Evolutionary conservation across 148 eudicot species (phyloP).

Genomic region (Chenopodium album): DNA sequence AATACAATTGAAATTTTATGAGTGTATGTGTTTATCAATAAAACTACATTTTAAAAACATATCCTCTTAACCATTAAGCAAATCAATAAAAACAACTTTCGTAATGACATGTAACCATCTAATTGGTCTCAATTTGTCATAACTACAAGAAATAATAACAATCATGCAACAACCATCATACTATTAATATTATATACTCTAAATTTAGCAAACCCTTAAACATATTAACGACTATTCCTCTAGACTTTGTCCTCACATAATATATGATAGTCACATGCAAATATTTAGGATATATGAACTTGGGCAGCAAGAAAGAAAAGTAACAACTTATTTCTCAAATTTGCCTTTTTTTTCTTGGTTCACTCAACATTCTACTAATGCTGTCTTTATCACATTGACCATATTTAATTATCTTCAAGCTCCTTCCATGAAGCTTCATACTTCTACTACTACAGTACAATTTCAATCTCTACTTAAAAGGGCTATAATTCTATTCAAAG

Average conservation of each 20-base stretch:
- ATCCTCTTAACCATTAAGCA: no score
- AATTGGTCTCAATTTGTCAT: constrained; percentile 21
- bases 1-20: no score
- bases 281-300: background rate
- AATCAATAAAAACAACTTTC: background rate
- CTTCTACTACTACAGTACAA: background rate
- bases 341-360: constrained; percentile 1
- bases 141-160: background rate
- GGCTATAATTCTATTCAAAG: background rate
- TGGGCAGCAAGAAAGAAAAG: constrained; percentile 21
- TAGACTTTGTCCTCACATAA: constrained; percentile 13
- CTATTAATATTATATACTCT: background rate
- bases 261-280: background rate
- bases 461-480: constrained; percentile 18
- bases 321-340: no score
- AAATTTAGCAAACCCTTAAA: background rate
- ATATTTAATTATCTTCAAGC: background rate
- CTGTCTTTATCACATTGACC: constrained; percentile 14
- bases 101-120: background rate
- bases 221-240: background rate
- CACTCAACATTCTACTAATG: constrained; percentile 2
- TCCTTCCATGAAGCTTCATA: constrained; percentile 31
- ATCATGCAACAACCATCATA: background rate
- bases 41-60: no score
- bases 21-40: no score